Evolutionary conservation across 805 yeast genomes (phyloP), one percentile per base, ranked within the genome.

Genomic region (Spathaspora sp.): DNA sequence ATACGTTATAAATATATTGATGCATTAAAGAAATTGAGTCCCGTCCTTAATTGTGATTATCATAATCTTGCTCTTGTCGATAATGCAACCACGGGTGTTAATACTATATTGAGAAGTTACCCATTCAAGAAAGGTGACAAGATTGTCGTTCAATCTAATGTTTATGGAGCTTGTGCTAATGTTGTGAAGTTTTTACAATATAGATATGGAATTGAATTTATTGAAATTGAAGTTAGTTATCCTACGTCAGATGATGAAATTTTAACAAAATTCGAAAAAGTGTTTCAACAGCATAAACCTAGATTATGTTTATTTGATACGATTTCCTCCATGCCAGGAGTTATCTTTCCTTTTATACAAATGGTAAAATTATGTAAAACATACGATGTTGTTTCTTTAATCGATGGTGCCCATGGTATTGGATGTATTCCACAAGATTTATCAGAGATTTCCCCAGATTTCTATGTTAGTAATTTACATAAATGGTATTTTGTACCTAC

Each of bases 381-480:
- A 47, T 65, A 79, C 46, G 64, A 67, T 12, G 79, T 80, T 4
- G 54, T 83, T 45, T 80, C 88, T 3, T 65, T 84, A 43, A 76
- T 87, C 23, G 93, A 87, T 62, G 93, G 87, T 12, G 93, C 92
- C 5, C 93, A 87, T 60, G 78, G 82, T 1, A 72, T 81, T 35
- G 93, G 93, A 0, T 66, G 75, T 50, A 58, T 80, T 29, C 76
- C 77, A 9, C 49, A 42, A n/a, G 68, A 74, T 45, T 56, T 82
- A 35, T 65, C 63, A 11, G 60, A 60, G 11, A 55, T 78, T 20
- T 55, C 72, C 46, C 88, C 90, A 0, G 90, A 85, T 58, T 86
- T 83, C 61, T 79, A 73, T 60, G 72, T 77, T 20, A 66, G 85
- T 18, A 87, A 86, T 59, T 67, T 86, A 17, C 92, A 87, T 70